Percentiles rank a stretch among this genome's conserved stretches.
Evolutionary conservation across 805 yeast species (phyloP).

Genomic region (Monosporozyma siamensis): DNA sequence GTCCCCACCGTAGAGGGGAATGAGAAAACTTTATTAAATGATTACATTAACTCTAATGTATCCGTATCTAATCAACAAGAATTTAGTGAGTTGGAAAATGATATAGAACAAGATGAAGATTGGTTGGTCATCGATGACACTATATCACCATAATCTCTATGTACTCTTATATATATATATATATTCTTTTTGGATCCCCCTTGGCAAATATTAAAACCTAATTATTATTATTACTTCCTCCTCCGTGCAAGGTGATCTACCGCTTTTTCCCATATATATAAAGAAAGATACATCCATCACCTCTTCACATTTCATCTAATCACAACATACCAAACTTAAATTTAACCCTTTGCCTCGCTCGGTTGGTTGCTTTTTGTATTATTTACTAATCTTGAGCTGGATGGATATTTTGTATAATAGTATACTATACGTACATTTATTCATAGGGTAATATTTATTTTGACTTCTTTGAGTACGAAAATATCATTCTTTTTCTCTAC

Average conservation of each 20-base stretch:
- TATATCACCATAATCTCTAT: not conserved
- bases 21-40: conserved; percentile 54
- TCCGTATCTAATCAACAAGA: not conserved
- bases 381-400: conserved; percentile 51
- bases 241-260: no score
- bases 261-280: conserved; percentile 3
- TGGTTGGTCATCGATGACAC: conserved; percentile 75
- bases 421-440: not conserved
- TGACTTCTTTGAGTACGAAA: conserved; percentile 53
- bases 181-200: not conserved
- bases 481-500: conserved; percentile 22
- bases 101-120: conserved; percentile 40
- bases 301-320: not conserved
- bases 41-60: conserved; percentile 24
- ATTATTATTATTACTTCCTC: no score
- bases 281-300: not conserved
- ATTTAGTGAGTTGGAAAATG: no score
- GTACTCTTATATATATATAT: not conserved
- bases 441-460: conserved; percentile 10
- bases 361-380: conserved; percentile 26
- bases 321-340: not conserved
- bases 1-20: conserved; percentile 63
- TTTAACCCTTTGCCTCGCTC: conserved; percentile 59
- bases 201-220: not conserved
- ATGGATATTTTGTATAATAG: conserved; percentile 18